A percentile compares a stretch with the other conserved stretches of the same genome.
Conservation (phyloP, 192 early-diverging fungal genomes). For the Coemansia interrupta region DNA sequence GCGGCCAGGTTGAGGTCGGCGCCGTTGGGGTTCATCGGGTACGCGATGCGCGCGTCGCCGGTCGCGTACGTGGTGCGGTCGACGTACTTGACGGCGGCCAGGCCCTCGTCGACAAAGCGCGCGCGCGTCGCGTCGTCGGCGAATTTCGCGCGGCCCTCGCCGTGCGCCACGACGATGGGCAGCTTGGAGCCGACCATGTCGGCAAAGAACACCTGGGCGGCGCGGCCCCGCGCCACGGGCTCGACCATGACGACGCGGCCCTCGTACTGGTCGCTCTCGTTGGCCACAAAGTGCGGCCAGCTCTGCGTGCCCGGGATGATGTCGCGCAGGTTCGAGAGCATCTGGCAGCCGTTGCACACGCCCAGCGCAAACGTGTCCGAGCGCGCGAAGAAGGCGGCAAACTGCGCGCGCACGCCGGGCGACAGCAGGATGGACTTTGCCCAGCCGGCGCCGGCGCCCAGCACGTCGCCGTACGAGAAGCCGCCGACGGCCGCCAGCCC, state of each 20-base stretch:
- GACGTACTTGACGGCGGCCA: conserved; percentile 74
- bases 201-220: conserved; percentile 72
- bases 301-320: conserved; percentile 76
- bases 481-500: conserved; percentile 95
- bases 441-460: conserved; percentile 99
- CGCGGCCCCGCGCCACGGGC: conserved; percentile 12
- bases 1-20: conserved; percentile 83
- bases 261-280: conserved; percentile 95
- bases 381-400: conserved; percentile 77
- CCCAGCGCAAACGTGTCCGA: conserved; percentile 92
- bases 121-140: conserved; percentile 36
- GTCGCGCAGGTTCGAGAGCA: conserved; percentile 80
- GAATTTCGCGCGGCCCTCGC: conserved; percentile 92
- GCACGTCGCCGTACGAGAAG: conserved; percentile 97
- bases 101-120: conserved; percentile 47
- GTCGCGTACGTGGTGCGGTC: conserved; percentile 62
- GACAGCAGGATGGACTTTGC: conserved; percentile 86
- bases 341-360: conserved; percentile 99
- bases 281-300: conserved; percentile 93
- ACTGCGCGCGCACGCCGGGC: conserved; percentile 63
- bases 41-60: conserved; percentile 69
- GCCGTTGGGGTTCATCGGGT: conserved; percentile 98
- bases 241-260: conserved; percentile 76
- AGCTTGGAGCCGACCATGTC: conserved; percentile 88
- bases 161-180: conserved; percentile 95